Evolutionary conservation across 2,329 filamentous ascomycete species (phyloP).

Genomic region (Beauveria pseudobassiana): DNA sequence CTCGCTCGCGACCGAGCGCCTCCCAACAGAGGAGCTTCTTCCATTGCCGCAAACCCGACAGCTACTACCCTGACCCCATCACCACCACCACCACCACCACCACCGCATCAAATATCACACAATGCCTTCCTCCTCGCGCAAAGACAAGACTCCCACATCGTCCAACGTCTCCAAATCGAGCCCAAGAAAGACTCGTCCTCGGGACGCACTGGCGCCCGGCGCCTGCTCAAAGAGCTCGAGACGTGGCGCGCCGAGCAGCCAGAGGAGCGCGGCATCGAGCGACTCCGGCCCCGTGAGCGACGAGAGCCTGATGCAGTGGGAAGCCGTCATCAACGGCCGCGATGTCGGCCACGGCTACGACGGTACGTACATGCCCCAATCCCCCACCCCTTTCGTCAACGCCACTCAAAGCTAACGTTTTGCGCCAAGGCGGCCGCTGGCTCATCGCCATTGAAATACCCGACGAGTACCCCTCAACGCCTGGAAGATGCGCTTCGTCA

Average conservation of each 20-base stretch:
- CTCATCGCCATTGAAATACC: slow-evolving; percentile 72
- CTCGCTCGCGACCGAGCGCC: background rate
- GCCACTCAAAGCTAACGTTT: background rate
- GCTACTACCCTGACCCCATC: background rate
- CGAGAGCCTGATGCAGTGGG: slow-evolving; percentile 49
- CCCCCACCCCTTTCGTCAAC: background rate
- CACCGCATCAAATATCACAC: background rate
- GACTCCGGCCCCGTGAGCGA: slow-evolving; percentile 47
- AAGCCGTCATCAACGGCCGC: slow-evolving; percentile 53
- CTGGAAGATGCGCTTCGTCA: slow-evolving; percentile 74
- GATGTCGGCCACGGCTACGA: slow-evolving; percentile 50
- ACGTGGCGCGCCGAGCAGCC: slow-evolving; percentile 42
- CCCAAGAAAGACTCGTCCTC: slow-evolving; percentile 13
- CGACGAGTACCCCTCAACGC: slow-evolving; percentile 66
- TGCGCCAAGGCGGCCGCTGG: slow-evolving; percentile 61
- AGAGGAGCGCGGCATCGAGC: slow-evolving; percentile 48
- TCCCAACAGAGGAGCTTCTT: background rate
- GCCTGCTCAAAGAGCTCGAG: slow-evolving; percentile 52
- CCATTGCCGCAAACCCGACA: background rate
- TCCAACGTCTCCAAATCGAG: slow-evolving; percentile 11
- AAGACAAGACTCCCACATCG: slow-evolving; percentile 14
- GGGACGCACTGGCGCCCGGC: slow-evolving; percentile 43
- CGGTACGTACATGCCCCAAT: slow-evolving; percentile 28
- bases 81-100: background rate
- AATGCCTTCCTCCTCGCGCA: slow-evolving; percentile 12